phyloP scores from a whole-genome alignment of 2,329 filamentous ascomycete genomes.

The Clarireedia hainanense region DNA sequence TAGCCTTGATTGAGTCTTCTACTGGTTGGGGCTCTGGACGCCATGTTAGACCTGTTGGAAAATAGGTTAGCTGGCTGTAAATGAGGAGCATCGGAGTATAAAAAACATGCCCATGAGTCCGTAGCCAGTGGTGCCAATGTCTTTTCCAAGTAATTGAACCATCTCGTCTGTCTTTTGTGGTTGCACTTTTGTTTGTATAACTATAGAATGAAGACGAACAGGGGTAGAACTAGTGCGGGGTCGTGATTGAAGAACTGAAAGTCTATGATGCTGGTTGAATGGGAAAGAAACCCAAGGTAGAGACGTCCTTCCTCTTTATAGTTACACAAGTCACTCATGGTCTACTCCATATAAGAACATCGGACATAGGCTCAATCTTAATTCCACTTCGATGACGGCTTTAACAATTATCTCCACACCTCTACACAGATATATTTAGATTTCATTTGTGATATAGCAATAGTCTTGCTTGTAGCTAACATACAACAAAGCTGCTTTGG shows the following conservation, averaged over 20 bases:
- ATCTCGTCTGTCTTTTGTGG: constrained; percentile 10
- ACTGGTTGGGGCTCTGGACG: constrained; percentile 29
- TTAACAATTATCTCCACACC: too few species aligned
- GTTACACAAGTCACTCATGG: too few species aligned
- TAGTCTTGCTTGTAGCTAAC: too few species aligned
- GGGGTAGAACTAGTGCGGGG: neutral
- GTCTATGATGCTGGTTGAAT: neutral
- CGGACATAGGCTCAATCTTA: too few species aligned
- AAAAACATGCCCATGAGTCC: constrained; percentile 19
- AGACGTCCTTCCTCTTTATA: neutral
- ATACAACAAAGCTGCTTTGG: too few species aligned
- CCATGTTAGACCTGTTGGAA: constrained; percentile 28
- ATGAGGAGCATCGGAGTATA: neutral
- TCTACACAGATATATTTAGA: too few species aligned
- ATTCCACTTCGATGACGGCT: too few species aligned
- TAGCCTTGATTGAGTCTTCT: constrained; percentile 44
- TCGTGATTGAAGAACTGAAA: too few species aligned
- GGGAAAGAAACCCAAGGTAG: neutral
- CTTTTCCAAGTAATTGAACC: constrained; percentile 22
- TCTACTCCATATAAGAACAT: too few species aligned
- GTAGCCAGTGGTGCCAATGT: constrained; percentile 23
- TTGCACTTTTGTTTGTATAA: too few species aligned
- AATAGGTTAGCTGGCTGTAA: constrained; percentile 1
- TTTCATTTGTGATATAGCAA: too few species aligned
- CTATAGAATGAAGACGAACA: neutral